Evolutionary conservation across 345 rosid species (phyloP), one percentile per base, ranked within the genome.

Genomic region (Ceriops tagal): DNA sequence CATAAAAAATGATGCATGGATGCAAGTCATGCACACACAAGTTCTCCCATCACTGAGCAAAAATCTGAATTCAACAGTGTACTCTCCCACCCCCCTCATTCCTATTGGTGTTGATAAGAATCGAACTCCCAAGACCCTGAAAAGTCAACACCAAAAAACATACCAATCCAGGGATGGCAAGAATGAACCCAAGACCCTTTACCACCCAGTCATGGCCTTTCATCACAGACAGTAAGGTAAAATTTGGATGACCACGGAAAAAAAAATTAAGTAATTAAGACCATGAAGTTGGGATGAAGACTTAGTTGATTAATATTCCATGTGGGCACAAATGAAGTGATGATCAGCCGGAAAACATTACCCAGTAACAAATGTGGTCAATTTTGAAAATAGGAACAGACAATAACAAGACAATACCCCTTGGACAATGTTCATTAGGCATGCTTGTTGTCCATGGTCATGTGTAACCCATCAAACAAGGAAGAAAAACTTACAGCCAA

Each of bases 401-500:
- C 24, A 22, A 55, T 21, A 55, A 56, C 59, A 56, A 9, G 5
- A 43, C 4, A 11, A 43, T 5, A 43, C 18, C 49, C 49, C 49
- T 15, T 43, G 49, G 49, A 43, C 18, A 43, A 13, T 13, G 19
- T 43, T 11, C 11, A 43, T 43, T 43, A 10, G 16, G 18, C 18
- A 21, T 56, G 16, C 28, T 56, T 56, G 16, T 10, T 24, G 30
- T 56, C 19, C 11, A 22, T 61, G 20, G 8, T 8, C 52, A 51
- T 16, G 55, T 52, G 15, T 58, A 11, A 68, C 16, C 47, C 8
- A 24, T 24, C 0, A 58, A 57, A 37, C 39, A 31, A 3, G 16
- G 8, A 62, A 62, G 21, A 64, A 56, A 73, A 72, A 87, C 97
- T 91, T 86, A 91, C 92, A 89, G 87, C 96, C 97, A 89, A 28